A percentile compares a stretch with the other conserved stretches of the same genome.
These are phyloP conservation scores for Gossypium gossypioides DNA, from an alignment of 441 rosid species.

Conservation along the genomic window DNA sequence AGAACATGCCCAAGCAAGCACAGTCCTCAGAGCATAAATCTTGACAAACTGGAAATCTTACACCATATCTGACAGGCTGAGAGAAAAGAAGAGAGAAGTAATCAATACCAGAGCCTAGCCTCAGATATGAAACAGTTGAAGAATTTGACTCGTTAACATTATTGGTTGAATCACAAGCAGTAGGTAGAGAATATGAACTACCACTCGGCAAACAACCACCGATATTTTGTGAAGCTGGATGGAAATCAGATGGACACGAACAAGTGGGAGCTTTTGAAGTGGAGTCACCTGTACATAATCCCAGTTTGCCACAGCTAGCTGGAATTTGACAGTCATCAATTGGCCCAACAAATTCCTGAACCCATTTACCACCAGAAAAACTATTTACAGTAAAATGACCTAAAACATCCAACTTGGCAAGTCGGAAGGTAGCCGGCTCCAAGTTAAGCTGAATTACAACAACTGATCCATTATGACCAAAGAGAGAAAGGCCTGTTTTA, in stretches of 20 bases:
- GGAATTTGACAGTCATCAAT: constrained; percentile 53
- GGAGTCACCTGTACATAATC: constrained; percentile 37
- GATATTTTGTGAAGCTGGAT: constrained; percentile 18
- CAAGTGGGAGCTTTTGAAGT: constrained; percentile 32
- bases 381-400: constrained; percentile 46
- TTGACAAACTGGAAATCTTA: constrained; percentile 44
- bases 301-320: constrained; percentile 44
- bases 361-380: constrained; percentile 27
- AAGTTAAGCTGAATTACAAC: constrained; percentile 35
- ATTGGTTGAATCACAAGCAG: constrained; percentile 38
- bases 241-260: constrained; percentile 58
- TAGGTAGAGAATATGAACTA: constrained; percentile 36
- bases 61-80: constrained; percentile 32
- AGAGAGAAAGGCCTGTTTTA: constrained; percentile 45
- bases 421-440: constrained; percentile 37
- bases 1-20: constrained; percentile 66
- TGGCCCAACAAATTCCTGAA: constrained; percentile 48
- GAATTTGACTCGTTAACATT: constrained; percentile 26
- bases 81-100: constrained; percentile 54
- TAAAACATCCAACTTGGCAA: constrained; percentile 45
- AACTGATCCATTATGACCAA: constrained; percentile 48
- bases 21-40: constrained; percentile 50
- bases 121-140: constrained; percentile 34
- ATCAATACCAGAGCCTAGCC: constrained; percentile 40
- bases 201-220: constrained; percentile 46